phyloP scores from a whole-genome alignment of 192 early-diverging fungal genomes.

The Pilaira anomala region DNA sequence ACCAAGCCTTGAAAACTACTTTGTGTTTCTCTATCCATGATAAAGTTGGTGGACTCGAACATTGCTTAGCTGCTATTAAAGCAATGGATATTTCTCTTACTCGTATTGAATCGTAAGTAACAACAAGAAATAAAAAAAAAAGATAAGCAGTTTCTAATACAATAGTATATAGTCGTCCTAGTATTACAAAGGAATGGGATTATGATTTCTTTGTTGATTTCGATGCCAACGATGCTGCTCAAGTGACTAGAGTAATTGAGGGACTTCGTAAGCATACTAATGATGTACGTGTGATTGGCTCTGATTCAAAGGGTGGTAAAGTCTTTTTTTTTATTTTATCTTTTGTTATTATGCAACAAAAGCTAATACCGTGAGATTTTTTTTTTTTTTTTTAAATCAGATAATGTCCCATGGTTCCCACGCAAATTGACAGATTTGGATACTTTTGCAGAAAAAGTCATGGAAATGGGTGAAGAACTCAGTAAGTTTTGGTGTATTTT shows the following conservation, averaged over 20 bases:
- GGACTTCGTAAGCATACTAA: constrained; percentile 64
- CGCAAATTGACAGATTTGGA: constrained; percentile 90
- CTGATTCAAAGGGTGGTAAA: constrained; percentile 45
- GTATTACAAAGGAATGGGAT: constrained; percentile 68
- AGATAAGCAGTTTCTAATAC: background rate
- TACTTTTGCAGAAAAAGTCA: constrained; percentile 85
- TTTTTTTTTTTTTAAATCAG: constrained; percentile 11
- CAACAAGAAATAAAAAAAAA: background rate
- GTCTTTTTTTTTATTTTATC: background rate
- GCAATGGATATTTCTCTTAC: constrained; percentile 76
- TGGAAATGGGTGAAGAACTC: constrained; percentile 89
- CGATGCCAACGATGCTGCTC: constrained; percentile 54
- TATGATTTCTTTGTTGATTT: constrained; percentile 98
- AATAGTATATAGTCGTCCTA: constrained; percentile 71
- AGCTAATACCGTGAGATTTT: background rate
- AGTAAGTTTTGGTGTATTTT: constrained; percentile 39
- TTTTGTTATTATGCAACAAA: background rate
- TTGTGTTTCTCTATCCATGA: constrained; percentile 75
- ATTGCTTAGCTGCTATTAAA: constrained; percentile 73
- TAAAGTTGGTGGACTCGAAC: constrained; percentile 80
- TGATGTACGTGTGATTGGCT: constrained; percentile 64
- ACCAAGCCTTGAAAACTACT: constrained; percentile 24
- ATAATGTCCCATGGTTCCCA: constrained; percentile 87
- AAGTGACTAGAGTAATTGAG: constrained; percentile 60
- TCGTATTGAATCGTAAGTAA: constrained; percentile 83